Percentiles rank a stretch among this genome's conserved stretches.
Conservation (phyloP, 345 rosid species). For the Pugionium dolabratum region DNA sequence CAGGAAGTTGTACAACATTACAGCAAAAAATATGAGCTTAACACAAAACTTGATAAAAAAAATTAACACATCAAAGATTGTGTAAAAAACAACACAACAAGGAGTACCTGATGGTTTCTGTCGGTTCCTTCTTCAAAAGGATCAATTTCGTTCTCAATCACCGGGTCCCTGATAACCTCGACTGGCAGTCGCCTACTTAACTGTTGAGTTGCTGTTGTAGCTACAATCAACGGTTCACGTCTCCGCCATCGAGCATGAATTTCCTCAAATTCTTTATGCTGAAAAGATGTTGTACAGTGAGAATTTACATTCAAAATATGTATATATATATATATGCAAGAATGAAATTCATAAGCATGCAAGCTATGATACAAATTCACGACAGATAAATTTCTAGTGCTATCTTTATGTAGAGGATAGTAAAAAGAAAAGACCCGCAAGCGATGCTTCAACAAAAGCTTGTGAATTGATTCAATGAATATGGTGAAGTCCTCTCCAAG, state of each 20-base stretch:
- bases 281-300: constrained; percentile 35
- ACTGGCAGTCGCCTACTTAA: constrained; percentile 72
- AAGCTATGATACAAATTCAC: constrained; percentile 3
- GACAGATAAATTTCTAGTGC: constrained; percentile 5
- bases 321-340: constrained; percentile 4
- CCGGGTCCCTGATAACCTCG: constrained; percentile 86
- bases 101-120: constrained; percentile 72
- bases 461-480: constrained; percentile 92
- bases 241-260: constrained; percentile 76
- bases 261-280: constrained; percentile 98
- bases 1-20: constrained; percentile 20
- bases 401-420: constrained; percentile 10
- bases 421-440: constrained; percentile 55
- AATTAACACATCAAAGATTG: constrained; percentile 20
- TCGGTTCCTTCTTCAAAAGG: constrained; percentile 83
- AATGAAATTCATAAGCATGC: background rate
- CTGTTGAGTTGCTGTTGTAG: constrained; percentile 78
- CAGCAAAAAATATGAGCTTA: constrained; percentile 4
- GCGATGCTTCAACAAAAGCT: constrained; percentile 69
- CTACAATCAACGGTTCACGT: constrained; percentile 84
- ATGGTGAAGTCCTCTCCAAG: constrained; percentile 97
- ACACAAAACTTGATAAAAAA: constrained; percentile 17
- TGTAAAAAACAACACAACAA: constrained; percentile 21
- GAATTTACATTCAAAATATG: constrained; percentile 2
- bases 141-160: constrained; percentile 76